These are phyloP conservation scores for Fusarium robinianum DNA, from an alignment of 2,329 filamentous ascomycete genomes.

Conservation along the genomic window DNA sequence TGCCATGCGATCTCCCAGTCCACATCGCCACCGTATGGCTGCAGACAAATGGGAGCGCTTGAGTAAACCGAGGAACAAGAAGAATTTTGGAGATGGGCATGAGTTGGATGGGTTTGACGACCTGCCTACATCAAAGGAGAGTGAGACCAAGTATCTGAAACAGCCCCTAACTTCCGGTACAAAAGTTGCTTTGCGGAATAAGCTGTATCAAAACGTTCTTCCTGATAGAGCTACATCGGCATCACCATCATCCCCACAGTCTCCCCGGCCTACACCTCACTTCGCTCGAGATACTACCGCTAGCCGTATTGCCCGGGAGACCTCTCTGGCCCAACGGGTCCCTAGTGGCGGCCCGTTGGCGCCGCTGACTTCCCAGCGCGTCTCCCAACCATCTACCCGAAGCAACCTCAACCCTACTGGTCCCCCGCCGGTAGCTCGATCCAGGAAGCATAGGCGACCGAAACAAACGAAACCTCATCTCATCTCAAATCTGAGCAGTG, in stretches of 20 bases:
- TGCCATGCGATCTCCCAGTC: slow-evolving; percentile 64
- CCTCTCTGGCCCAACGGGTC: slow-evolving; percentile 62
- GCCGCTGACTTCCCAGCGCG: slow-evolving; percentile 59
- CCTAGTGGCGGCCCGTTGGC: slow-evolving; percentile 58
- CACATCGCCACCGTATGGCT: slow-evolving; percentile 51
- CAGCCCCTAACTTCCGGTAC: slow-evolving; percentile 73
- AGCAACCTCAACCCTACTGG: slow-evolving; percentile 49
- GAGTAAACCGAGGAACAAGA: slow-evolving; percentile 65
- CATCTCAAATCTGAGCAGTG: slow-evolving; percentile 79
- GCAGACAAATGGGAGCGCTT: slow-evolving; percentile 67
- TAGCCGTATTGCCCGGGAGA: slow-evolving; percentile 67
- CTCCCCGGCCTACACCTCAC: slow-evolving; percentile 61
- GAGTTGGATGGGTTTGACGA: slow-evolving; percentile 96
- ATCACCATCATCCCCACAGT: slow-evolving; percentile 57
- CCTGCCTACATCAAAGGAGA: slow-evolving; percentile 80
- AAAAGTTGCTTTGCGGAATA: slow-evolving; percentile 64
- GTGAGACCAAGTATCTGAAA: slow-evolving; percentile 82
- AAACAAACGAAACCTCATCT: slow-evolving; percentile 80
- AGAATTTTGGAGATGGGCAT: slow-evolving; percentile 82
- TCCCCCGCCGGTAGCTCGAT: slow-evolving; percentile 50
- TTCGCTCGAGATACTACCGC: slow-evolving; percentile 69
- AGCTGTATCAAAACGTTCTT: slow-evolving; percentile 58
- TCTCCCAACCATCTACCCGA: slow-evolving; percentile 57
- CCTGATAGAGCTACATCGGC: slow-evolving; percentile 59
- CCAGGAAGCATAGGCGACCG: slow-evolving; percentile 62